Conservation (phyloP, 441 rosid genomes). For the Cnidoscolus chayamansa region DNA sequence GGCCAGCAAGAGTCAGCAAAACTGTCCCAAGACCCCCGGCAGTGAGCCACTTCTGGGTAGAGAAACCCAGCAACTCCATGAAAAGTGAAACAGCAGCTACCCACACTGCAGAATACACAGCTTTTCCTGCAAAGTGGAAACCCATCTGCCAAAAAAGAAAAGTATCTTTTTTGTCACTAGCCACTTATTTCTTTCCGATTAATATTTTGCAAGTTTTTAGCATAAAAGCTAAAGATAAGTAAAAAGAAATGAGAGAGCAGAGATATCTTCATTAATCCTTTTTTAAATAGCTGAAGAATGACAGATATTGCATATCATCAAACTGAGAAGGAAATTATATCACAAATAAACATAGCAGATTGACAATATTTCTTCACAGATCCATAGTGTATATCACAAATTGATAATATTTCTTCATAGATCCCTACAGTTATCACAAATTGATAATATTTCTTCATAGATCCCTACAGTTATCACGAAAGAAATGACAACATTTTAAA, state of each 20-base stretch:
- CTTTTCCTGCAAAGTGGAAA: conserved; percentile 91
- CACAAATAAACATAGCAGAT: not conserved
- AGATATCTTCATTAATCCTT: not conserved
- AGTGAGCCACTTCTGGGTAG: conserved; percentile 92
- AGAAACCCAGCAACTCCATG: conserved; percentile 93
- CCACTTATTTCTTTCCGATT: not conserved
- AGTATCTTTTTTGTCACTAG: not conserved
- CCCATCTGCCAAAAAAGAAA: conserved; percentile 36
- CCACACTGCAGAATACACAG: conserved; percentile 83
- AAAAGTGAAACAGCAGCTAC: conserved; percentile 81
- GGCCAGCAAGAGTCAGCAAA: conserved; percentile 92
- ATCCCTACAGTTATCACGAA: not conserved
- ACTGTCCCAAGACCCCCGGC: conserved; percentile 99
- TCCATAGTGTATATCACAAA: not conserved
- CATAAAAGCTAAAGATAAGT: not conserved
- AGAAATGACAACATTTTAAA: too few species aligned
- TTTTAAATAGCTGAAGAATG: not conserved
- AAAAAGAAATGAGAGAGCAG: not conserved
- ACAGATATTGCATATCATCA: not conserved
- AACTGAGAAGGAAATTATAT: not conserved
- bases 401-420: not conserved
- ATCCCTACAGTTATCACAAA: not conserved
- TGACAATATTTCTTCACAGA: not conserved
- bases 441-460: not conserved
- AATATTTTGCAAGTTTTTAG: not conserved